Base-by-base conservation (phyloP, 768 basidiomycete species). In the Lentinula aciculospora region DNA sequence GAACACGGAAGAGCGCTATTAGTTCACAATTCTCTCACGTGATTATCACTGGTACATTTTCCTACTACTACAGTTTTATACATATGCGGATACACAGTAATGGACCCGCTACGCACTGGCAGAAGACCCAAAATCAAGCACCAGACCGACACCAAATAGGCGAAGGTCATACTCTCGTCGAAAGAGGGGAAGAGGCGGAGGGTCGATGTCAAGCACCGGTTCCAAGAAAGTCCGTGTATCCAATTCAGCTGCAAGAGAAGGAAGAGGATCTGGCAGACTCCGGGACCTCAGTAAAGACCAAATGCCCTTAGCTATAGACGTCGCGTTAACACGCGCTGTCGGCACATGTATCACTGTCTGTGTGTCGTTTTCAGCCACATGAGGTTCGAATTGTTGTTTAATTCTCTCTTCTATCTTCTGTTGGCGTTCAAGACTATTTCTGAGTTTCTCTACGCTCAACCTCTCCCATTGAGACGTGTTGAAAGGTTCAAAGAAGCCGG, bases 401-500 rank as follows among this genome's bases (percentile, higher is more conserved):
- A 53, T 21, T 15, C 23, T 47, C 36, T 53, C 40, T 42, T 65
- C 58, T 45, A 63, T 53, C 54, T 66, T 67, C 56, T 68, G 64
- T 49, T 71, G 70, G 28, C 69, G 70, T 58, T 75, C 73, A 40
- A 81, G 62, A 39, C 78, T 72, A 19, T 72, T 68, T 57, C 67
- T 76, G 58, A 73, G 66, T 48, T 74, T 76, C 58, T 80, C 72
- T 13, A 92, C 76, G 63, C 87, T 89, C 57, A 78, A 68, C 61
- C 71, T 69, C 66, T 93, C 91, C 91, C 91, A 94, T 47, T 76
- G 77, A 31, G 87, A 81, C 47, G 85, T 74, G 61, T 92, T 86
- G 71, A 85, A 92, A 6, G 89, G 86, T 61, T 88, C 83, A 63
- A 93, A 94, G 59, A 91, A 74, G 13, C 79, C 77, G 17, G 76